Base-by-base conservation (phyloP, 345 rosid genomes). In the Diplotaxis tenuifolia region DNA sequence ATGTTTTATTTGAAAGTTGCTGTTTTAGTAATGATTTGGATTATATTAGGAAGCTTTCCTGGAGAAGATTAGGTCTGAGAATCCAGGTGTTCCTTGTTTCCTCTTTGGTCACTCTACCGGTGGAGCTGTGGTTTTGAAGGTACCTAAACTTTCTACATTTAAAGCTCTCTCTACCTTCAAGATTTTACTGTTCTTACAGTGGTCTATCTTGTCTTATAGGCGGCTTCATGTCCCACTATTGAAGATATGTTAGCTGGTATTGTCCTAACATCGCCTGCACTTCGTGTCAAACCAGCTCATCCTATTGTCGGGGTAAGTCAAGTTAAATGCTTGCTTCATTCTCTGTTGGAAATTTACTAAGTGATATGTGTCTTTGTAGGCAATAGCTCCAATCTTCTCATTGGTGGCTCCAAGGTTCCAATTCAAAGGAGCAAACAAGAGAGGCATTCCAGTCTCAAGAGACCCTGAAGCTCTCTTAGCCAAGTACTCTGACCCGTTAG, bases 21-120 rank as follows among this genome's bases (percentile, higher is more conserved):
- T 70, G 62, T 11, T 55, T 0, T 74, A 29, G 28, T 75, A 11
- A 15, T 60, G 54, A 54, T 62, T 55, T 76, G 72, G 6, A 65
- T 15, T 65, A 6, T 67, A 72, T 67, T n/a, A 95, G 99, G 91
- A 78, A 67, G 86, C 96, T 73, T 89, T 90, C 83, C 78, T 92
- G 90, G 97, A 90, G 65, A 95, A 87, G 79, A 78, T 90, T 62
- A 87, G 76, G 82, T 81, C 74, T 27, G 98, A 92, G 54, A 80
- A 95, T 74, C 97, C 92, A 0, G 91, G 86, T n/a, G 74, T 88
- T 18, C 96, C 97, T 18, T 95, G 99, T 83, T 95, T 95, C 78
- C 98, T 95, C 36, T 90, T 92, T 77, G 99, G 99, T 78, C 99
- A 95, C 69, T 95, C 97, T 31, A 92, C 98, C 0, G 98, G 99